These are phyloP conservation scores for Astrothelium macrocarpum DNA, from an alignment of 495 filamentous ascomycete genomes.

Conservation along the genomic window DNA sequence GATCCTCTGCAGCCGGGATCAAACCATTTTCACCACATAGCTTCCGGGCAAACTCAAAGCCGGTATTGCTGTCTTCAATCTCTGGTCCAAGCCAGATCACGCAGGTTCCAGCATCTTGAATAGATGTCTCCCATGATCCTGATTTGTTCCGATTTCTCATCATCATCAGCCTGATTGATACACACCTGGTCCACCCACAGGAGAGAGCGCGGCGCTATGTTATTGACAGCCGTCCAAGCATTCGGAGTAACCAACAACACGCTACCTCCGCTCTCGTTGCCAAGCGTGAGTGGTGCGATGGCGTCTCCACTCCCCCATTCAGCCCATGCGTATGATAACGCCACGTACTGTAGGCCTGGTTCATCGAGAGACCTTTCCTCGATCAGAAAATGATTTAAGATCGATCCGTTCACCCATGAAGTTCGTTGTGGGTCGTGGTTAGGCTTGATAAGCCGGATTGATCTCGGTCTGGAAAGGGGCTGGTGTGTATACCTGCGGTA, in stretches of 20 bases:
- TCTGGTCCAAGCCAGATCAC: constrained; percentile 13
- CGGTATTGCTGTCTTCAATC: neutral
- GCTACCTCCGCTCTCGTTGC: neutral
- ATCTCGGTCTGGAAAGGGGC: constrained; percentile 3
- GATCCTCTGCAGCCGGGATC: neutral
- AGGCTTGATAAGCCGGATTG: neutral
- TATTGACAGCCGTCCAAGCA: neutral
- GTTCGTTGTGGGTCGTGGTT: neutral
- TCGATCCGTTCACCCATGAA: neutral
- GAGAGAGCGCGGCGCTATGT: neutral
- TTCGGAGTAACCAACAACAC: neutral
- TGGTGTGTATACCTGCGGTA: neutral
- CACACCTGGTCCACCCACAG: constrained; percentile 28
- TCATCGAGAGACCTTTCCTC: constrained; percentile 2
- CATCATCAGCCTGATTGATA: constrained; percentile 23
- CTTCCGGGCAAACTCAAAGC: neutral
- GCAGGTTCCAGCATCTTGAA: neutral
- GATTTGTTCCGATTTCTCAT: constrained; percentile 22
- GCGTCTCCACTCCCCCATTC: neutral
- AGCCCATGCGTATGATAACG: neutral
- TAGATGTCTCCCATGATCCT: constrained; percentile 23
- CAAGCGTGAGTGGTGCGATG: neutral
- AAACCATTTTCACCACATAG: neutral
- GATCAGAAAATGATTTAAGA: neutral
- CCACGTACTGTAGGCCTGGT: neutral